Base-by-base conservation (phyloP, 352 stramenopile species). In the Phytophthora pini region DNA sequence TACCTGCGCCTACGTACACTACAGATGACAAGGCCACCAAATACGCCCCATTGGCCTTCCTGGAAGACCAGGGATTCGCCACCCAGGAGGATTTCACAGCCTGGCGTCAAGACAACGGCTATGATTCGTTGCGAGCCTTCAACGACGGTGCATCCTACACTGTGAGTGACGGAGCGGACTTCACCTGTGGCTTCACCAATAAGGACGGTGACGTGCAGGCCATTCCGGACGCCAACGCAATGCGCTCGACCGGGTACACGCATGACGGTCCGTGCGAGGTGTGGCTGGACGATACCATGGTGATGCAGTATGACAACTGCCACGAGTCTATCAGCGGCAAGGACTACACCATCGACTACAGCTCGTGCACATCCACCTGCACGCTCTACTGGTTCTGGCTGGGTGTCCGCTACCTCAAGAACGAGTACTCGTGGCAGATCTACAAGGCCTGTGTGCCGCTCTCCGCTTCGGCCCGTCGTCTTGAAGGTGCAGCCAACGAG, bases 351-450 rank as follows among this genome's bases (percentile, higher is more conserved):
- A 54, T 82, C 15, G 66, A 77, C 70, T 82, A 82, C 56, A 71
- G 62, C 13, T 74, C 62, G 12, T 82, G 74, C 61, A 74, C 53
- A 17, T 58, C 46, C 31, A 72, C 68, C 12, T 80, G 74, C 50
- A 77, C 65, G 36, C 61, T 82, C 22, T 65, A 65, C 41, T 82
- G 74, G 74, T 82, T 68, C 71, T 82, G 71, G 68, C 46, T 82
- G 39, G 71, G 71, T 7, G 59, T 79, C 15, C 74, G 74, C 26
- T 82, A 75, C 60, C 62, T 80, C 17, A 72, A 84, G 27, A 77
- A 78, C 46, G 59, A 56, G 50, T 82, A 80, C 62, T 87, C 76
- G 61, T 87, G 78, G 78, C 76, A 87, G 63, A 56, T 87, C 15
- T 87, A 87, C 68, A 85, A 87, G 74, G 71, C 74, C 2, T 85